Percentiles rank a stretch among this genome's conserved stretches.
Conservation (phyloP, 805 yeast species). For the Wilhelminamyces savonicus region DNA sequence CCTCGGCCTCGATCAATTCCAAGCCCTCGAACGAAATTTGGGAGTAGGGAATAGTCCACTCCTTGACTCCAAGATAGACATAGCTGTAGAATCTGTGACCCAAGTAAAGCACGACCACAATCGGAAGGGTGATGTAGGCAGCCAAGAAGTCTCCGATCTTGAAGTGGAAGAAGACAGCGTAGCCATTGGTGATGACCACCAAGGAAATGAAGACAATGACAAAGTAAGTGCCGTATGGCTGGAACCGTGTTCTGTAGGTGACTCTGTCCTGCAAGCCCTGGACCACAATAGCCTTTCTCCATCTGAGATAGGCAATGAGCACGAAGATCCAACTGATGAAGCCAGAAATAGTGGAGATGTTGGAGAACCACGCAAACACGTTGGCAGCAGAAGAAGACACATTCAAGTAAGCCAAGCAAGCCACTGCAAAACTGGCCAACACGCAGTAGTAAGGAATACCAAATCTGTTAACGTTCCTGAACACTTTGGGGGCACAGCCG, state of each 20-base stretch:
- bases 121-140: constrained; percentile 63
- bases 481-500: constrained; percentile 51
- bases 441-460: constrained; percentile 42
- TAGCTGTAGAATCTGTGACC: constrained; percentile 50
- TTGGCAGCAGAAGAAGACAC: constrained; percentile 44
- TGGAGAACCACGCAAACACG: constrained; percentile 62
- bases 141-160: constrained; percentile 57
- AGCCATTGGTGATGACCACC: constrained; percentile 68
- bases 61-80: constrained; percentile 15
- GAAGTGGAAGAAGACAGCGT: constrained; percentile 58
- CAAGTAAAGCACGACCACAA: constrained; percentile 44
- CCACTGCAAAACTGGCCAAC: constrained; percentile 32
- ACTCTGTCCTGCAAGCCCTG: constrained; percentile 50
- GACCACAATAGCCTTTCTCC: constrained; percentile 55
- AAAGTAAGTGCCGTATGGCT: constrained; percentile 54
- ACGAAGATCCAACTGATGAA: constrained; percentile 58
- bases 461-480: constrained; percentile 11
- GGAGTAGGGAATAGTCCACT: constrained; percentile 44
- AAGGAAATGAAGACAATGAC: constrained; percentile 44
- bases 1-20: constrained; percentile 53
- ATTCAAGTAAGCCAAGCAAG: constrained; percentile 45
- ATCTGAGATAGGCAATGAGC: constrained; percentile 49
- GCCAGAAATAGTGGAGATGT: constrained; percentile 61
- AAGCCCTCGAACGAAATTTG: constrained; percentile 55
- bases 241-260: constrained; percentile 50